Evolutionary conservation across 2,329 filamentous ascomycete species (phyloP).

Genomic region (Sarocladium strictum): DNA sequence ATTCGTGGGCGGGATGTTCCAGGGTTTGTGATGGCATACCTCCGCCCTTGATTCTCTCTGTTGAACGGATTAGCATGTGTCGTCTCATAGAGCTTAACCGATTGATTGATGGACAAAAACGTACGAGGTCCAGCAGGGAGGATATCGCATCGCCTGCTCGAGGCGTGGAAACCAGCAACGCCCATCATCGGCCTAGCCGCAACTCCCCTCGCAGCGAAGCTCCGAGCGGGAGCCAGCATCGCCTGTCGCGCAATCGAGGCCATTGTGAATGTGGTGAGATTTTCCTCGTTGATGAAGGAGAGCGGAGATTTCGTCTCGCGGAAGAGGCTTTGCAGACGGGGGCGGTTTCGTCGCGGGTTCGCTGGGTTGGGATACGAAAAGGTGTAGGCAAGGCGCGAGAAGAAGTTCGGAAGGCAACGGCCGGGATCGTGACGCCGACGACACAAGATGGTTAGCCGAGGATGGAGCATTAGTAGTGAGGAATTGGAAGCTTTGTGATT

Average conservation of each 20-base stretch:
- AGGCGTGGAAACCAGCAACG: conserved; percentile 82
- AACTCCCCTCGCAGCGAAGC: conserved; percentile 11
- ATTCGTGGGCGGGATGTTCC: neutral
- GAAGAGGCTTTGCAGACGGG: no score
- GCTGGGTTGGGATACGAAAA: neutral
- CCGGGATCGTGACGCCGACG: conserved; percentile 7
- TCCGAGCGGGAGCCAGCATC: conserved; percentile 31
- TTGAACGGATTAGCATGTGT: conserved; percentile 7
- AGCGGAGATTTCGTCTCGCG: neutral
- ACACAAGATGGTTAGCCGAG: conserved; percentile 38
- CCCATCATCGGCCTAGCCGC: conserved; percentile 31
- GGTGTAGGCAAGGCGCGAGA: neutral
- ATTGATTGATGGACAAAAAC: neutral
- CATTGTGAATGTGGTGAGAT: conserved; percentile 35
- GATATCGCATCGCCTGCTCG: conserved; percentile 68
- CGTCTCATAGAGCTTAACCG: neutral
- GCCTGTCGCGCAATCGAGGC: conserved; percentile 50
- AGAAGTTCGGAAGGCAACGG: conserved; percentile 6
- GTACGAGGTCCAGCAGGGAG: conserved; percentile 82
- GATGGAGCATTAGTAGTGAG: conserved; percentile 35
- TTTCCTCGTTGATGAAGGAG: neutral
- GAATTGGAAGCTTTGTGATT: conserved; percentile 29
- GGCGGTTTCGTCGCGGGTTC: conserved; percentile 1
- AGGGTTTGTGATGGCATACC: conserved; percentile 42
- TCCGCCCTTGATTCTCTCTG: conserved; percentile 70